A percentile compares a stretch with the other conserved stretches of the same genome.
Evolutionary conservation across 441 rosid species (phyloP).

Genomic region (Iberis amara): DNA sequence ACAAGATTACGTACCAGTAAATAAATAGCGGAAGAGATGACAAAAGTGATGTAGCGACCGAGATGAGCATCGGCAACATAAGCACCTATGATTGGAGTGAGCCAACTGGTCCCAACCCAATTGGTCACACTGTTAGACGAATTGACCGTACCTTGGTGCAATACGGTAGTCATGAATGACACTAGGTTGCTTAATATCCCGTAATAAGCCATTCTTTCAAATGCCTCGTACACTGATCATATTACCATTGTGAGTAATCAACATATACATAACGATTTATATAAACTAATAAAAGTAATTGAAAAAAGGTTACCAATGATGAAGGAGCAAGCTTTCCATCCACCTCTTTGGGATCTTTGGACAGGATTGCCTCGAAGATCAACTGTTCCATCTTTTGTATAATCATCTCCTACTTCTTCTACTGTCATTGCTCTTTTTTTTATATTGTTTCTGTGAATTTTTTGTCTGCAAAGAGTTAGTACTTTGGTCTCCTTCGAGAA

Average conservation of each 20-base stretch:
- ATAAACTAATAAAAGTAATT: neutral
- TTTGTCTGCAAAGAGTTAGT: neutral
- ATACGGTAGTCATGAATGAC: slow-evolving; percentile 35
- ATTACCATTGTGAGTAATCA: neutral
- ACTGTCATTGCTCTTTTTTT: slow-evolving; percentile 1
- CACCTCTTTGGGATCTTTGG: slow-evolving; percentile 54
- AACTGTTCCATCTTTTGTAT: slow-evolving; percentile 69
- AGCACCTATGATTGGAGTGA: slow-evolving; percentile 55
- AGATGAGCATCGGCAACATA: slow-evolving; percentile 41
- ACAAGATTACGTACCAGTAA: slow-evolving; percentile 36
- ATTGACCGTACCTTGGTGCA: slow-evolving; percentile 52
- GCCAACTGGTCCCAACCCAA: slow-evolving; percentile 55
- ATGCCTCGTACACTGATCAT: slow-evolving; percentile 41
- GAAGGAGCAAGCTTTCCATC: slow-evolving; percentile 68
- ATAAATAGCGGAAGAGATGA: slow-evolving; percentile 45
- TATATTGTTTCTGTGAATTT: neutral
- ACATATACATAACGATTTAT: neutral
- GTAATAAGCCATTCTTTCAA: slow-evolving; percentile 58
- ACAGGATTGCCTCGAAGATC: slow-evolving; percentile 68
- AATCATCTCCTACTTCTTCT: slow-evolving; percentile 42
- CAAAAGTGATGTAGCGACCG: slow-evolving; percentile 87
- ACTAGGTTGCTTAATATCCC: slow-evolving; percentile 56
- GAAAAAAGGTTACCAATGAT: slow-evolving; percentile 41
- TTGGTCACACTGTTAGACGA: slow-evolving; percentile 51
- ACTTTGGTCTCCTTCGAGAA: neutral